Evolutionary conservation across 768 basidiomycete genomes (phyloP), one percentile per base, ranked within the genome.

Genomic region (Saitozyma podzolica): DNA sequence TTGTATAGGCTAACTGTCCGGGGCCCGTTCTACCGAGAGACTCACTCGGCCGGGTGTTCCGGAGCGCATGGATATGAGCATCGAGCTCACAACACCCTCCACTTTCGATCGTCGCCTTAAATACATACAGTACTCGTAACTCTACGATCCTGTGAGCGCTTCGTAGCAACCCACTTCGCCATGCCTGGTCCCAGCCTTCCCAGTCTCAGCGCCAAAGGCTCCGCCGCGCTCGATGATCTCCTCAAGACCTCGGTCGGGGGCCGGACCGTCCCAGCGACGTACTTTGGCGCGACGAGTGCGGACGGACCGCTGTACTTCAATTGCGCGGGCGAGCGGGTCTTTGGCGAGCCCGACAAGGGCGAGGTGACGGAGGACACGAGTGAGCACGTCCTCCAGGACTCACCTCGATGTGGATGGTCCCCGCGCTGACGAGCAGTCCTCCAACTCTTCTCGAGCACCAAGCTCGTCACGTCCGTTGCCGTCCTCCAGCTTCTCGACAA

Each of bases 361-460:
- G 20, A 20, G 17, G 64, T 66, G n/a, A 39, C 49, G 14, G 19
- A 13, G 14, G 20, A 66, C 17, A 66, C 64, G 6, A 54, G 64
- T 66, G 39, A 52, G 64, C 53, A 29, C 39, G 17, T 47, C 48
- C 48, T 19, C 13, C 11, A 17, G 11, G 2, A 29, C 8, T 17
- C 10, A 16, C 11, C 29, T 49, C 29, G 16, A 29, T 19, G 10
- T 17, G 54, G 5, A 9, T 4, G 54, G 9, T 40, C 5, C 10
- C 13, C 17, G 17, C 20, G 11, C 13, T 56, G 11, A 49, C 39
- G 7, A 10, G 9, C 50, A 66, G 65, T 51, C 5, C 17, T 66
- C 41, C 51, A 59, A 53, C 11, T 66, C 17, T 66, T 63, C 59
- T 66, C 65, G 40, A 66, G 53, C 43, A 63, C 61, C 29, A 66